Base-by-base conservation (phyloP, 2,329 filamentous ascomycete genomes). In the Monilinia fructicola region DNA sequence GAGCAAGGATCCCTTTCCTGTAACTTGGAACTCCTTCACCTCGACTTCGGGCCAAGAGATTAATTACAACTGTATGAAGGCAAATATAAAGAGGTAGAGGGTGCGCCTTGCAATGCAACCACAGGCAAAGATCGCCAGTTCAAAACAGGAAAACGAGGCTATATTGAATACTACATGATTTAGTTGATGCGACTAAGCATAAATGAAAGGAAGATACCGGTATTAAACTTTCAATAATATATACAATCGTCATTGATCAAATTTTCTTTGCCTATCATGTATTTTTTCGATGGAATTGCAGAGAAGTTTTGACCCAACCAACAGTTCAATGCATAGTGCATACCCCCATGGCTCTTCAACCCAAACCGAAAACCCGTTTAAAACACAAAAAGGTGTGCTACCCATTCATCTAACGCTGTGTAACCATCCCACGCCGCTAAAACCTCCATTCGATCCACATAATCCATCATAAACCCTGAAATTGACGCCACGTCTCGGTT, bases 401-500 rank as follows among this genome's bases (percentile, higher is more conserved):
- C 44, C 44, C 16, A 26, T 23, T 26, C 28, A 50, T 38, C n/a
- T 21, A 18, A 50, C 28, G 7, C 46, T 26, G 58, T 38, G 58
- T 50, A 50, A 60, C 44, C 28, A 60, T 26, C 21, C 28, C 58
- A 23, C 46, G 58, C 58, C 58, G 44, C 44, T 18, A 38, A 59
- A n/a, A 46, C 21, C 21, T 23, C 31, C 28, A 50, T 18, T 6
- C 26, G 42, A 18, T 14, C 58, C 58, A 60, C 31, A 60, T 50
- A 60, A 50, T 1, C 58, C 28, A 38, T 60, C 58, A 50, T 11
- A 60, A 50, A 23, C 58, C 58, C 23, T 50, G 58, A 23, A 9
- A 18, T 46, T 46, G 16, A 21, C 6, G 5, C 38, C 38, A n/a
- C 40, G 28, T 60, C 58, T 60, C 58, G 58, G 58, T 11, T 60